Percentiles rank a stretch among this genome's conserved stretches.
phyloP scores from a whole-genome alignment of 345 rosid genomes.

The Combretum micranthum region DNA sequence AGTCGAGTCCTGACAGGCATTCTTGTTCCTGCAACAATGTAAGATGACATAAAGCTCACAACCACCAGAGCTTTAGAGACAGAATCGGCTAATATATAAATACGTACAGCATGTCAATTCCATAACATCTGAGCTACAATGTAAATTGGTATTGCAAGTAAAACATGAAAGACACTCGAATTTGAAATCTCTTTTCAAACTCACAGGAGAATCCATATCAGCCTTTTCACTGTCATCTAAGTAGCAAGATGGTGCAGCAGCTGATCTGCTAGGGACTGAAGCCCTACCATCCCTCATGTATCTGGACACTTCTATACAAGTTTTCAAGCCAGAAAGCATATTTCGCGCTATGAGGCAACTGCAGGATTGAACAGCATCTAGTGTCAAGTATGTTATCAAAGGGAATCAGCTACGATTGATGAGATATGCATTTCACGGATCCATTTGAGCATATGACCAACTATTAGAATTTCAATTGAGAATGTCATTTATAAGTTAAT shows the following conservation, averaged over 20 bases:
- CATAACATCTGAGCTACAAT: no score
- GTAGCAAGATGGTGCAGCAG: constrained; percentile 39
- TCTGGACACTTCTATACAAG: constrained; percentile 77
- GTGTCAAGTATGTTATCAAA: background rate
- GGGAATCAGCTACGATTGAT: no score
- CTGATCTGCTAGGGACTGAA: constrained; percentile 49
- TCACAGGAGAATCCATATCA: constrained; percentile 35
- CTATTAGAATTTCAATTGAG: no score
- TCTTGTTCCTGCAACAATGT: constrained; percentile 60
- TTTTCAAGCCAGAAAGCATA: constrained; percentile 91
- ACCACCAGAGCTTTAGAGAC: constrained; percentile 9
- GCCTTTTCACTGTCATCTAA: constrained; percentile 55
- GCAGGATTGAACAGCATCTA: constrained; percentile 18
- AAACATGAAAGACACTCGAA: no score
- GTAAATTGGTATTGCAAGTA: no score
- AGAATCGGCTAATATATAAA: background rate
- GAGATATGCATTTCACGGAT: no score
- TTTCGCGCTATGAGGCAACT: constrained; percentile 99
- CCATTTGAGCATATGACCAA: no score
- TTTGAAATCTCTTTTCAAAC: constrained; percentile 3
- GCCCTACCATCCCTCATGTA: constrained; percentile 78
- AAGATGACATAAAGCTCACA: constrained; percentile 6
- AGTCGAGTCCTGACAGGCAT: constrained; percentile 42
- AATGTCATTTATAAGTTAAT: no score
- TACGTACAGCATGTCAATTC: no score